phyloP scores from a whole-genome alignment of 2,329 filamentous ascomycete genomes.

The Botryotinia calthae region DNA sequence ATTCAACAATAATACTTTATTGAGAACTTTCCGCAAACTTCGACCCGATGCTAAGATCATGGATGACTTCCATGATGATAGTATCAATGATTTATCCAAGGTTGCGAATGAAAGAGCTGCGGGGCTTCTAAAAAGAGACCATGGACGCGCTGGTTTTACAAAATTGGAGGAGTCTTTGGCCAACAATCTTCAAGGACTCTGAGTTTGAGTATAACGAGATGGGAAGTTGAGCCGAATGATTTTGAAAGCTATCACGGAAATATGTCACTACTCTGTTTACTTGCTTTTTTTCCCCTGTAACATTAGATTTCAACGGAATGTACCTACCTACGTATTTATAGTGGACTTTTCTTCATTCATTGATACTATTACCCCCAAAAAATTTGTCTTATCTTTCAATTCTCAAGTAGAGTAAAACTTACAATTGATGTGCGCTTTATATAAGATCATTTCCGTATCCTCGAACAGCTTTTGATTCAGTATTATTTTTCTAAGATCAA shows the following conservation, averaged over 20 bases:
- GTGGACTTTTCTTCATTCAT: background rate
- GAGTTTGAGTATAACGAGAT: background rate
- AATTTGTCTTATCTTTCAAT: background rate
- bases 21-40: conserved; percentile 32
- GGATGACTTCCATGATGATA: conserved; percentile 28
- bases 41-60: conserved; percentile 31
- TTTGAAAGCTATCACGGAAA: no score
- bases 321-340: background rate
- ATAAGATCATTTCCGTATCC: no score
- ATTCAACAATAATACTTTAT: conserved; percentile 24
- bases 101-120: conserved; percentile 27
- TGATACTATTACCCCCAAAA: background rate
- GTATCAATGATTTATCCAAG: conserved; percentile 27
- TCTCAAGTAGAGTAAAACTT: background rate
- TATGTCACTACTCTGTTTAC: background rate
- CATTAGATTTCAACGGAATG: background rate
- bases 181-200: conserved; percentile 12
- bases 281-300: background rate
- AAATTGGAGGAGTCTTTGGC: conserved; percentile 16
- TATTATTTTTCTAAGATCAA: no score
- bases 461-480: background rate
- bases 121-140: conserved; percentile 27
- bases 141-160: conserved; percentile 18
- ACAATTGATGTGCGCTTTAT: no score
- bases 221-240: background rate